Base-by-base conservation (phyloP, 805 yeast species). In the Candida sphagnicola region DNA sequence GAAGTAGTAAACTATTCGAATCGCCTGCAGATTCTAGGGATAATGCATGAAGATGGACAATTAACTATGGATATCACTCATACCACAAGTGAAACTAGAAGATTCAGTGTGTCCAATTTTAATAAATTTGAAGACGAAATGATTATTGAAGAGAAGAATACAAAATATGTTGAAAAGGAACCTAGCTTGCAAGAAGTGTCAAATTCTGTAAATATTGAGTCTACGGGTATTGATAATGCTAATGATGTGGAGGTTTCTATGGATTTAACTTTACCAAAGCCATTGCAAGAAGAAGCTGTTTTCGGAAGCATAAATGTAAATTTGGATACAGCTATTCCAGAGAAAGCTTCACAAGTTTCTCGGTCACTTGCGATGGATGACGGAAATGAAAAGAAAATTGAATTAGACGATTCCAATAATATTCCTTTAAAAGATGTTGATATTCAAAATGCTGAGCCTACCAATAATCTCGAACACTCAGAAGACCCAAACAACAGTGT, bases 161-260 rank as follows among this genome's bases (percentile, higher is more conserved):
- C 34, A 18, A 11, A 18, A 11, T 4, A 14, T 16, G 4, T n/a
- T 19, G 16, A 5, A 30, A n/a, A 30, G 8, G 32, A 15, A 14
- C 17, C n/a, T n/a, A n/a, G n/a, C n/a, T n/a, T n/a, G n/a, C n/a
- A n/a, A n/a, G n/a, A n/a, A n/a, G n/a, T n/a, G n/a, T n/a, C n/a
- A n/a, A n/a, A n/a, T n/a, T n/a, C n/a, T n/a, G n/a, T n/a, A n/a
- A n/a, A n/a, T n/a, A n/a, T n/a, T n/a, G n/a, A n/a, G n/a, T n/a
- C n/a, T n/a, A n/a, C n/a, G n/a, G n/a, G n/a, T n/a, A n/a, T n/a
- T n/a, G n/a, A n/a, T n/a, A n/a, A n/a, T n/a, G n/a, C n/a, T n/a
- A 19, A 29, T 12, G 42, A 38, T 17, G 37, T 36, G 21, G 47
- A 41, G 34, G 37, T 43, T 10, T 46, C 49, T 4, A 52, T 55